Percentiles rank a stretch among this genome's conserved stretches.
phyloP scores from a whole-genome alignment of 2,329 filamentous ascomycete genomes.

The Diplodia seriata region DNA sequence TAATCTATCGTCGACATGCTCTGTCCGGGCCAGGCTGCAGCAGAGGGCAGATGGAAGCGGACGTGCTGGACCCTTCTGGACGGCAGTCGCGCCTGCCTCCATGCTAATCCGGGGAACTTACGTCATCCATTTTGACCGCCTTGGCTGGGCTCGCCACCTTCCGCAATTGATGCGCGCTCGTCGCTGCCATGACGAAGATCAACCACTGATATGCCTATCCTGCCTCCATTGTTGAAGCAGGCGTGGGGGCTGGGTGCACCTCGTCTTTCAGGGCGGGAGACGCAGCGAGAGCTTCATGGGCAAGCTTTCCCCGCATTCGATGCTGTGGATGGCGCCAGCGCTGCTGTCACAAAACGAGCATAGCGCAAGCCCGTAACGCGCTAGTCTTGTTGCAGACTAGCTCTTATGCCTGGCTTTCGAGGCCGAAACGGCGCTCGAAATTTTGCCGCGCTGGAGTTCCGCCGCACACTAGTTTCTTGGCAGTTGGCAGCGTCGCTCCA shows the following conservation, averaged over 20 bases:
- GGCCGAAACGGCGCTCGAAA: neutral
- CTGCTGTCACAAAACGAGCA: slow-evolving; percentile 15
- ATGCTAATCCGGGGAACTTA: slow-evolving; percentile 25
- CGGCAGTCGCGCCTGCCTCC: slow-evolving; percentile 11
- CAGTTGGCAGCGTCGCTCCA: slow-evolving; percentile 20
- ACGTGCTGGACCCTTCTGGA: slow-evolving; percentile 1
- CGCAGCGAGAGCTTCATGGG: neutral
- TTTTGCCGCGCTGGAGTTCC: slow-evolving; percentile 18
- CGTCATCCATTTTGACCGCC: slow-evolving; percentile 16
- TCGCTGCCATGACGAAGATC: slow-evolving; percentile 3
- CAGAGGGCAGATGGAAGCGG: neutral
- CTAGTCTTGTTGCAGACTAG: neutral
- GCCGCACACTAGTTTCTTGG: slow-evolving; percentile 19
- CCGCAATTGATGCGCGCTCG: slow-evolving; percentile 1
- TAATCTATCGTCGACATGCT: neutral
- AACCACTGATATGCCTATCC: neutral
- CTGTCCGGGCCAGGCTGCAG: neutral
- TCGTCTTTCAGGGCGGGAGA: neutral
- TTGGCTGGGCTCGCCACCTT: neutral
- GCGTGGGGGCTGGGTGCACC: neutral
- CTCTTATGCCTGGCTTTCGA: neutral
- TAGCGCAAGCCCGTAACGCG: neutral
- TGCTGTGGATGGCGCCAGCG: slow-evolving; percentile 8
- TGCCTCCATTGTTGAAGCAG: neutral
- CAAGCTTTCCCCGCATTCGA: slow-evolving; percentile 29